Evolutionary conservation across 1,284 basidiomycete species (phyloP), one percentile per base, ranked within the genome.

Genomic region (Malassezia globosa): DNA sequence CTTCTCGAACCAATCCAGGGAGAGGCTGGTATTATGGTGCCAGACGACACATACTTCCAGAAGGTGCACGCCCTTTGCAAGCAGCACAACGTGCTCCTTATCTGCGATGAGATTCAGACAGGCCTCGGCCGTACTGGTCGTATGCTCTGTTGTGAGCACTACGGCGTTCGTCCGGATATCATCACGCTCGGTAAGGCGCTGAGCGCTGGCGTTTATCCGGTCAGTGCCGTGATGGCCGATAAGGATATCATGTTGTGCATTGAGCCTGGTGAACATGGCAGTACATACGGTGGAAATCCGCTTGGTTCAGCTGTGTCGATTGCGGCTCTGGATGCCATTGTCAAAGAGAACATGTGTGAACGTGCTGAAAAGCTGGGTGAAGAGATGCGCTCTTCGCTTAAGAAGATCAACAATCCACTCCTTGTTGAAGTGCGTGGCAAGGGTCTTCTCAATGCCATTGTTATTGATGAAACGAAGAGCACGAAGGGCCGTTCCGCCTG

Each of bases 21-120:
- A 26, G 92, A 97, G 75, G 92, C 92, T 8, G 92, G 89, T 19
- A 92, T 96, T 64, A 81, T 92, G 47, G 85, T 97, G 13, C 92
- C 92, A 0, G 81, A 83, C n/a, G 78, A 80, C 22, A 88, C 89
- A 6, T 97, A 97, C 74, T 79, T 97, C 37, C 72, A 79, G 27
- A 75, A 80, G 56, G 82, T 83, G 19, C 81, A 83, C 47, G 81
- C 80, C 55, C 77, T 96, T 18, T 97, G 94, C 80, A 84, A 83
- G 75, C 81, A 87, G 75, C 81, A 94, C 75, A 89, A 95, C 56
- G 88, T 95, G 0, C 77, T 97, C 16, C 77, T 97, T 39, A 96
- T 97, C 69, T 90, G 87, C 63, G 92, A 97, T 70, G 92, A 97
- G 74, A 90, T 97, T 58, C 92, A 97, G 74, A 96, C 92, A 21